Evolutionary conservation across 1,284 basidiomycete species (phyloP).

Genomic region (Exobasidium rhododendri): DNA sequence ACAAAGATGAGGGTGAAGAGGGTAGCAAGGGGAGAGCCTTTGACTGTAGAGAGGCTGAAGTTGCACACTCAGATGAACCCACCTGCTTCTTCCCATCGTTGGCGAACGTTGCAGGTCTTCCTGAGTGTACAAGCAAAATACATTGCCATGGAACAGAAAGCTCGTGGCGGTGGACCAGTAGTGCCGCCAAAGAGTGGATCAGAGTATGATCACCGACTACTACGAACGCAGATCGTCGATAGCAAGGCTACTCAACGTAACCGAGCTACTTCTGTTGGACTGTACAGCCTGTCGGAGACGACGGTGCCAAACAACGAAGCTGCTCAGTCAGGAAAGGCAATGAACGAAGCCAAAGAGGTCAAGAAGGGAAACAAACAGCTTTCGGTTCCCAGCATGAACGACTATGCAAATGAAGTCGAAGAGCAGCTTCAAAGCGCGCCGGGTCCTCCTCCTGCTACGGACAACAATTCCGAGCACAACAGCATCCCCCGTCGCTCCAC

Average conservation of each 20-base stretch:
- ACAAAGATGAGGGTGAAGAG: conserved; percentile 58
- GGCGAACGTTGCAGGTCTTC: conserved; percentile 59
- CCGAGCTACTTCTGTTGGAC: conserved; percentile 25
- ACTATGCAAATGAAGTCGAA: background rate
- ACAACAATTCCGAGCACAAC: conserved; percentile 7
- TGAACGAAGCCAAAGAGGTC: conserved; percentile 33
- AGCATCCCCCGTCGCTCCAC: conserved; percentile 15
- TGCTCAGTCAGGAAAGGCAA: conserved; percentile 34
- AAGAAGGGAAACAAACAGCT: conserved; percentile 25
- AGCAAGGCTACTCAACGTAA: conserved; percentile 22
- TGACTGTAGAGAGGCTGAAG: conserved; percentile 63
- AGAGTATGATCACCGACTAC: conserved; percentile 14
- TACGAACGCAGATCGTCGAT: conserved; percentile 8
- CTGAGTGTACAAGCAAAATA: conserved; percentile 59
- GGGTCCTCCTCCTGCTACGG: background rate
- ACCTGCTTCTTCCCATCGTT: conserved; percentile 60
- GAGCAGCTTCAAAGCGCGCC: background rate
- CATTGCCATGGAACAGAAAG: conserved; percentile 56
- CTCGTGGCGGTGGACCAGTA: conserved; percentile 17
- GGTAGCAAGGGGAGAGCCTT: conserved; percentile 53
- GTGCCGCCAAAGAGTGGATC: conserved; percentile 5
- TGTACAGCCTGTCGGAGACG: conserved; percentile 14
- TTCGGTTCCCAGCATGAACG: background rate
- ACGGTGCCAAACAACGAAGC: conserved; percentile 25
- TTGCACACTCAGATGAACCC: conserved; percentile 74